Percentiles rank a stretch among this genome's conserved stretches.
Conservation (phyloP, 768 basidiomycete species). For the Termitomyces sp. region DNA sequence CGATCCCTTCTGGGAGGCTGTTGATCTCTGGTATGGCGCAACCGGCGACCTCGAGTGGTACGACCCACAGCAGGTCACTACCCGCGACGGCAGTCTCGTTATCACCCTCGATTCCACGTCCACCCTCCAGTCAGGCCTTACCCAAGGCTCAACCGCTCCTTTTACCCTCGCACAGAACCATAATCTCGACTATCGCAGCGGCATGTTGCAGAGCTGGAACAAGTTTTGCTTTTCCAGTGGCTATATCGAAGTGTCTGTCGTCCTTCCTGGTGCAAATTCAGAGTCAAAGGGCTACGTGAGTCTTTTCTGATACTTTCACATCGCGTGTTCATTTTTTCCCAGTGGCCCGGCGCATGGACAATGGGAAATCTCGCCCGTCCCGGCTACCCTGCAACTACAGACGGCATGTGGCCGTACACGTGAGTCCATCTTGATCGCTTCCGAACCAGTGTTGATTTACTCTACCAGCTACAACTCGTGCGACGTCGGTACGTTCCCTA, state of each 20-base stretch:
- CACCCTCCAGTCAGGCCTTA: conserved; percentile 25
- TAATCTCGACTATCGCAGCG: conserved; percentile 57
- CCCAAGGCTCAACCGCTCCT: conserved; percentile 37
- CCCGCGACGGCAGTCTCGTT: conserved; percentile 58
- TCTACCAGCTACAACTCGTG: conserved; percentile 51
- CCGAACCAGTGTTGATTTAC: neutral
- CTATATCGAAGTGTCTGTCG: conserved; percentile 65
- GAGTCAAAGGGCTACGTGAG: conserved; percentile 45
- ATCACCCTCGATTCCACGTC: conserved; percentile 57
- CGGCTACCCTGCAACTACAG: conserved; percentile 74
- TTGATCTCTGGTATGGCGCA: conserved; percentile 66
- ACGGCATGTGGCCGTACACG: conserved; percentile 84
- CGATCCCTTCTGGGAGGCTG: conserved; percentile 70
- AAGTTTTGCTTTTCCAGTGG: conserved; percentile 84
- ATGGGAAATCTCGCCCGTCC: conserved; percentile 86
- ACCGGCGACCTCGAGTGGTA: conserved; percentile 78
- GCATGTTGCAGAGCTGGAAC: conserved; percentile 89
- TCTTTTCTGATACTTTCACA: conserved; percentile 1
- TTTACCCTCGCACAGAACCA: conserved; percentile 48
- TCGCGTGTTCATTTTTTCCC: neutral
- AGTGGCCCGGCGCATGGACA: conserved; percentile 89
- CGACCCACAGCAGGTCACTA: conserved; percentile 61
- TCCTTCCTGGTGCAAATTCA: conserved; percentile 54
- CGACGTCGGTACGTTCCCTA: conserved; percentile 74
- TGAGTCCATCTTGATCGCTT: conserved; percentile 24